A percentile compares a stretch with the other conserved stretches of the same genome.
Conservation (phyloP, 257 asterid species). For the Ballota nigra region DNA sequence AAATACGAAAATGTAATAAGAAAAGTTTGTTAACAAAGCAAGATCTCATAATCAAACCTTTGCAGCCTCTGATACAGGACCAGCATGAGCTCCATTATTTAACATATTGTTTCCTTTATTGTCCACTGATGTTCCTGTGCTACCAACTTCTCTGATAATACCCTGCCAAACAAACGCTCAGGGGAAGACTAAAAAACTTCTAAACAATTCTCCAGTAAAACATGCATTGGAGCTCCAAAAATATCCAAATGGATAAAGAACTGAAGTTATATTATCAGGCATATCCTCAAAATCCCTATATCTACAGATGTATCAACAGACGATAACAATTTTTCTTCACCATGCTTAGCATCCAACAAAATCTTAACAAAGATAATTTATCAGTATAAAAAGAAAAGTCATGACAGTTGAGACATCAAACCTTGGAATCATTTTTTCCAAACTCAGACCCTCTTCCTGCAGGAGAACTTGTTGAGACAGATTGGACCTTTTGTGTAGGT, state of each 20-base stretch:
- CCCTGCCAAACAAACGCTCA: conserved; percentile 49
- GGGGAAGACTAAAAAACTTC: conserved; percentile 4
- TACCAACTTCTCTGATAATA: conserved; percentile 34
- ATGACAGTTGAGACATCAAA: conserved; percentile 35
- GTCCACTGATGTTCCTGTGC: conserved; percentile 31
- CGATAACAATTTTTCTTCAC: not conserved
- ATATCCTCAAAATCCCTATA: not conserved
- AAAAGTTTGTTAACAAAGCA: conserved; percentile 8
- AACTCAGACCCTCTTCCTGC: conserved; percentile 42
- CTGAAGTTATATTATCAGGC: not conserved
- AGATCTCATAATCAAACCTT: conserved; percentile 48
- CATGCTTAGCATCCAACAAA: conserved; percentile 18
- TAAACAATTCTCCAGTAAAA: not conserved
- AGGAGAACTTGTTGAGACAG: conserved; percentile 44
- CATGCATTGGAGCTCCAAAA: not conserved
- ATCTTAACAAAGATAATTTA: conserved; percentile 1
- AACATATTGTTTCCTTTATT: conserved; percentile 29
- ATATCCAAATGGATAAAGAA: not conserved
- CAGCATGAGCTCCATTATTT: conserved; percentile 30
- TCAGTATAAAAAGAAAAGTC: not conserved
- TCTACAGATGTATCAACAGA: conserved; percentile 8
- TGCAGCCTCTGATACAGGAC: conserved; percentile 32
- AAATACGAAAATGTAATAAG: not conserved
- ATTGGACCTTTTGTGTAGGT: conserved; percentile 26
- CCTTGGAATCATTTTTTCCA: conserved; percentile 44